Conservation (phyloP, 495 filamentous ascomycete species). For the Talaromyces stipitatus region DNA sequence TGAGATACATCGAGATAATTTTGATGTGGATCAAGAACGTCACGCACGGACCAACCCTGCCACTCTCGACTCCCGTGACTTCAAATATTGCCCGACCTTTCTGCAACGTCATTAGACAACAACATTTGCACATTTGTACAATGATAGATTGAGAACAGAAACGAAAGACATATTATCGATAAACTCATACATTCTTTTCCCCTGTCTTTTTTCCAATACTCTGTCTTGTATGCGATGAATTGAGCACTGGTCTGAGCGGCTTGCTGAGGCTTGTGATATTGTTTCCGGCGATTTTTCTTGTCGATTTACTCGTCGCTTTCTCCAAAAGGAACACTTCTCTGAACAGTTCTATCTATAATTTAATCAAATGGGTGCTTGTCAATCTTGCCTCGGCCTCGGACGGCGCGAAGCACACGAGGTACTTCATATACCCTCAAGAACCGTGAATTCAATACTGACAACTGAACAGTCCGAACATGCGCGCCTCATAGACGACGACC, state of each 20-base stretch:
- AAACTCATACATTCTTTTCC: neutral
- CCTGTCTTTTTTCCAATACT: neutral
- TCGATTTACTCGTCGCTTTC: neutral
- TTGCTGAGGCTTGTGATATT: too few relatives aligned
- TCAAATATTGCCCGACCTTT: neutral
- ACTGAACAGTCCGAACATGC: constrained; percentile 38
- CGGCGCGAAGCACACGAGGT: constrained; percentile 40
- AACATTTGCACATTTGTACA: neutral
- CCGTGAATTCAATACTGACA: neutral
- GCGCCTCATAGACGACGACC: constrained; percentile 44
- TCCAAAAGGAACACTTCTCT: too few relatives aligned
- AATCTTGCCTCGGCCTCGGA: constrained; percentile 41
- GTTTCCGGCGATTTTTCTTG: neutral
- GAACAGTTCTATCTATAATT: too few relatives aligned
- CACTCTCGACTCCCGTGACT: neutral
- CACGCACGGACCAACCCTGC: neutral
- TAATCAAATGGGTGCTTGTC: constrained; percentile 38
- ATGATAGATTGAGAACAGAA: neutral
- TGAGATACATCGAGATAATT: too few relatives aligned
- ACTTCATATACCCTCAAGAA: neutral
- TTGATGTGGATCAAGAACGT: neutral
- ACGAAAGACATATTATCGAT: neutral
- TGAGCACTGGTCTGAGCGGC: neutral
- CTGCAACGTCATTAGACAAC: neutral
- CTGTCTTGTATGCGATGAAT: neutral